phyloP scores from a whole-genome alignment of 441 rosid genomes.

The Populus tomentosa region DNA sequence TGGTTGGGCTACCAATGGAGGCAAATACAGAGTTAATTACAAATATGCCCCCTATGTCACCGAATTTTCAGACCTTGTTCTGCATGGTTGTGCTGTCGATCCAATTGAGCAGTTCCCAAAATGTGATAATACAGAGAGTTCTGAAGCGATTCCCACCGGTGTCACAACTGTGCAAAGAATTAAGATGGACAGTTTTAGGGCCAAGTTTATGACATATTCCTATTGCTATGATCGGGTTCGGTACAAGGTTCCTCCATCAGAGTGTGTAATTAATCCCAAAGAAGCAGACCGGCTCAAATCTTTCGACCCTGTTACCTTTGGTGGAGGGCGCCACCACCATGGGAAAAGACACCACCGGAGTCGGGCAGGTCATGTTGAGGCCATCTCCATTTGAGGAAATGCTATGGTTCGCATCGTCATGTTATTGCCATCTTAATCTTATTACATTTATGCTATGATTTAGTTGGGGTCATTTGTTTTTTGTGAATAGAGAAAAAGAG shows the following conservation, averaged over 20 bases:
- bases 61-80: constrained; percentile 53
- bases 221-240: constrained; percentile 52
- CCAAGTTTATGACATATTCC: constrained; percentile 57
- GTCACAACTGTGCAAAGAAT: constrained; percentile 25
- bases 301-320: constrained; percentile 79
- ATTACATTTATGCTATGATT: constrained; percentile 14
- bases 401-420: too few species aligned
- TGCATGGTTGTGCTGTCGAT: constrained; percentile 73
- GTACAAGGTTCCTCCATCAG: constrained; percentile 37
- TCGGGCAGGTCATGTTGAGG: constrained; percentile 20
- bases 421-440: background rate
- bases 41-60: constrained; percentile 70
- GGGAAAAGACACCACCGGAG: constrained; percentile 49
- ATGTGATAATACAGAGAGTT: constrained; percentile 24
- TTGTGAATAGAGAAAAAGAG: constrained; percentile 34
- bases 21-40: constrained; percentile 80
- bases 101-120: constrained; percentile 49
- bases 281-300: constrained; percentile 58
- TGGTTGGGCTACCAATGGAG: constrained; percentile 91
- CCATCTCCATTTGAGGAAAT: constrained; percentile 25
- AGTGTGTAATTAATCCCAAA: constrained; percentile 35
- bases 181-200: constrained; percentile 46
- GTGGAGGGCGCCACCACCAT: constrained; percentile 49
- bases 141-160: constrained; percentile 20
- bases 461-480: constrained; percentile 19